These are phyloP conservation scores for Kuraishia floccosa DNA, from an alignment of 805 yeast species.

Conservation along the genomic window DNA sequence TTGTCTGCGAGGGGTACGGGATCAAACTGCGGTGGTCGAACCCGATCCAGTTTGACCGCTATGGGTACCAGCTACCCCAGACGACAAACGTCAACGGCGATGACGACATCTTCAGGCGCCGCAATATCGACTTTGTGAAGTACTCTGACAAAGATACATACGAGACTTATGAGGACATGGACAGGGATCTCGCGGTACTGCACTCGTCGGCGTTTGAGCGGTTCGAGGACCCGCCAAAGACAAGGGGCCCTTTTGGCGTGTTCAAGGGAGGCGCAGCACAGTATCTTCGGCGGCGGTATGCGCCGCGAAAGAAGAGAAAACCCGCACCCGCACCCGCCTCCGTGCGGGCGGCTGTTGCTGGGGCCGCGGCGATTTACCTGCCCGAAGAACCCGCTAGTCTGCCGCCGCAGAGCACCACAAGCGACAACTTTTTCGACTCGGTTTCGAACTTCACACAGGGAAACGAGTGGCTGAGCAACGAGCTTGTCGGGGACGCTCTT, in stretches of 20 bases:
- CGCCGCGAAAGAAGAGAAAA: too few species aligned
- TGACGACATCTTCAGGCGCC: slow-evolving; percentile 52
- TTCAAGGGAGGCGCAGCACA: slow-evolving; percentile 35
- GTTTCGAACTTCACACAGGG: slow-evolving; percentile 21
- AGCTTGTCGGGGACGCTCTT: slow-evolving; percentile 59
- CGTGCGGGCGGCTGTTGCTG: too few species aligned
- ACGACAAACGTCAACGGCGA: slow-evolving; percentile 8
- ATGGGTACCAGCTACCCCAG: slow-evolving; percentile 25
- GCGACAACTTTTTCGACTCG: slow-evolving; percentile 1
- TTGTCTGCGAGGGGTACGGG: slow-evolving; percentile 74
- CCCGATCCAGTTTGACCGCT: slow-evolving; percentile 38
- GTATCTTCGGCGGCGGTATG: too few species aligned
- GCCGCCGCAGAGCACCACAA: too few species aligned
- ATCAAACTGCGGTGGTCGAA: slow-evolving; percentile 72
- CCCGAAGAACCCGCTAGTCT: background rate
- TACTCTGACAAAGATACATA: slow-evolving; percentile 52
- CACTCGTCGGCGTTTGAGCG: slow-evolving; percentile 30
- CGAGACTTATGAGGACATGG: slow-evolving; percentile 75
- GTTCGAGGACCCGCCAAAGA: slow-evolving; percentile 24
- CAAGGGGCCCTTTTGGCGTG: slow-evolving; percentile 77
- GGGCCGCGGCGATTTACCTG: too few species aligned
- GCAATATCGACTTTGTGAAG: slow-evolving; percentile 63
- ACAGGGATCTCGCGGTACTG: slow-evolving; percentile 47
- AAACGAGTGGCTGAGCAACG: slow-evolving; percentile 62
- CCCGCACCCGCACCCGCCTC: background rate